Percentiles rank a stretch among this genome's conserved stretches.
Evolutionary conservation across 139 green algal species (phyloP).

Genomic region (Eudorina sp.): DNA sequence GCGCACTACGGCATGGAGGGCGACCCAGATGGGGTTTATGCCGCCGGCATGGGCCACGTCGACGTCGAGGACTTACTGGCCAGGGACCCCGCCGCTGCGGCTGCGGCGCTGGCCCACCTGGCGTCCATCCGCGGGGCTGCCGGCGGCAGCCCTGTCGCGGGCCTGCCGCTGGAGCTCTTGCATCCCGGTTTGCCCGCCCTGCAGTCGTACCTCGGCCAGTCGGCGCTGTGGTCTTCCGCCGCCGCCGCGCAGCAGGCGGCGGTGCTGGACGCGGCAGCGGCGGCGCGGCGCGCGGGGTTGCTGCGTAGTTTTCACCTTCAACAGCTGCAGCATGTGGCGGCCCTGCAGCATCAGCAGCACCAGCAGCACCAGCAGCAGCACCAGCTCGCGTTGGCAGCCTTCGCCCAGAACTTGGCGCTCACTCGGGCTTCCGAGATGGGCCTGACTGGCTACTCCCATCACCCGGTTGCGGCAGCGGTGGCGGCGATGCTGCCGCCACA

Average conservation of each 20-base stretch:
- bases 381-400: constrained; percentile 51
- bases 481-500: neutral
- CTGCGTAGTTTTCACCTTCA: constrained; percentile 45
- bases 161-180: constrained; percentile 11
- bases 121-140: neutral
- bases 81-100: neutral
- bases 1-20: neutral
- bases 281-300: neutral
- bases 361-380: constrained; percentile 58
- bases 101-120: constrained; percentile 27
- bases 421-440: neutral
- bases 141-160: neutral
- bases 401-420: constrained; percentile 35
- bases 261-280: neutral
- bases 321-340: constrained; percentile 52
- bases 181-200: neutral
- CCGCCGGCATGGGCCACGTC: too few species aligned
- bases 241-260: neutral
- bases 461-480: neutral
- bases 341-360: constrained; percentile 39
- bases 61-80: neutral
- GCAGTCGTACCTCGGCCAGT: neutral
- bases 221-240: neutral
- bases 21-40: too few species aligned
- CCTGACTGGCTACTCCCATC: neutral